Base-by-base conservation (phyloP, 768 basidiomycete genomes). In the Tricholoma matsutake region DNA sequence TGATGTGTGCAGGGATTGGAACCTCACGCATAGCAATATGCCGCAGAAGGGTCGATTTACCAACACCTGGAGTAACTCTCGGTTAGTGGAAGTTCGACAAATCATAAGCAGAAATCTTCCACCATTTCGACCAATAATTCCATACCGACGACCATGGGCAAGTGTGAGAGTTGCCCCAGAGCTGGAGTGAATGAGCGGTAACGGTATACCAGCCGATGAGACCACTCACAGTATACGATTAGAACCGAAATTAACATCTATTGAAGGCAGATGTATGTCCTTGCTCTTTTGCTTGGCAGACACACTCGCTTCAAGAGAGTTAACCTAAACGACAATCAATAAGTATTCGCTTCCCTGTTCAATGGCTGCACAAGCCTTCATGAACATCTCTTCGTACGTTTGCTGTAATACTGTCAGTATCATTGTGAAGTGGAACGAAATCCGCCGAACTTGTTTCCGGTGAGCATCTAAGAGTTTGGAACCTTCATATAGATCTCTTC, bases 331-430 rank as follows among this genome's bases (percentile, higher is more conserved):
- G 39, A 28, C 43, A 13, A 49, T 47, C 31, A 56, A 18, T 58
- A 47, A 54, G 32, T 10, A 29, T 11, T 18, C 7, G 34, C 20
- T 32, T n/a, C 34, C 28, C n/a, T 39, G 52, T 60, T 54, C 37
- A 61, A 20, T 7, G 16, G 28, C n/a, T 28, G 31, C 58, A 49
- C 54, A 34, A 58, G 88, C 94, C 83, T 97, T 94, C 92, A 99
- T 92, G 78, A 95, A 99, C 86, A 99, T 89, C 71, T 99, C 97
- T 71, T 98, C 96, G 76, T 98, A 98, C 18, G 89, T 86, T 91
- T 98, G 94, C 88, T 98, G 67, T 37, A 64, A 47, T 18, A 20
- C 5, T 25, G 25, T 59, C 56, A 67, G 32, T 63, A 61, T 20
- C 41, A 16, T 56, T 37, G 20, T 18, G 51, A 39, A 16, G 18